phyloP scores from a whole-genome alignment of 2,329 filamentous ascomycete genomes.

The Blastomyces emzantsi region DNA sequence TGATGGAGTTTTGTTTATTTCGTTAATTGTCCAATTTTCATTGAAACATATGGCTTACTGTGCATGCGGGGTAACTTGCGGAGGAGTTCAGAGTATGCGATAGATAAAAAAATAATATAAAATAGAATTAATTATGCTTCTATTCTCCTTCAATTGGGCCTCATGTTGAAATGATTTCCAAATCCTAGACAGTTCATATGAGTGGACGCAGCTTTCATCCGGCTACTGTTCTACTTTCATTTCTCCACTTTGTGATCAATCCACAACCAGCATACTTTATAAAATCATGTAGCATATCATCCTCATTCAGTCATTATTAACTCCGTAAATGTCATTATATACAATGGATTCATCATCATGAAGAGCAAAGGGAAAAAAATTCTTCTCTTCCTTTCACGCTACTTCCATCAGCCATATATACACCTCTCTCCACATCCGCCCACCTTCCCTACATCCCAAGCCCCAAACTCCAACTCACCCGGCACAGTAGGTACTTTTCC shows the following conservation, averaged over 20 bases:
- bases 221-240: not conserved
- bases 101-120: not conserved
- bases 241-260: not conserved
- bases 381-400: not conserved
- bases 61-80: not conserved
- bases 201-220: no score
- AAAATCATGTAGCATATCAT: not conserved
- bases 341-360: not conserved
- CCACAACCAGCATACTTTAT: not conserved
- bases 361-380: not conserved
- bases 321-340: not conserved
- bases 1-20: not conserved
- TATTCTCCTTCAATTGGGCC: not conserved
- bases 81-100: not conserved
- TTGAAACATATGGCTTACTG: not conserved
- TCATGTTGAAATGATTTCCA: not conserved
- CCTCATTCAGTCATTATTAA: not conserved
- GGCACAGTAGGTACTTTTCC: conserved; percentile 36
- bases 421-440: not conserved
- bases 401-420: not conserved
- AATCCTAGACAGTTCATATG: no score
- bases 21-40: not conserved
- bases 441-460: not conserved
- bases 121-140: not conserved
- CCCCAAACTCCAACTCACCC: conserved; percentile 5